Evolutionary conservation across 176 grass and related monocot genomes (phyloP), one percentile per base, ranked within the genome.

Genomic region (Cenchrus fungigraminus): DNA sequence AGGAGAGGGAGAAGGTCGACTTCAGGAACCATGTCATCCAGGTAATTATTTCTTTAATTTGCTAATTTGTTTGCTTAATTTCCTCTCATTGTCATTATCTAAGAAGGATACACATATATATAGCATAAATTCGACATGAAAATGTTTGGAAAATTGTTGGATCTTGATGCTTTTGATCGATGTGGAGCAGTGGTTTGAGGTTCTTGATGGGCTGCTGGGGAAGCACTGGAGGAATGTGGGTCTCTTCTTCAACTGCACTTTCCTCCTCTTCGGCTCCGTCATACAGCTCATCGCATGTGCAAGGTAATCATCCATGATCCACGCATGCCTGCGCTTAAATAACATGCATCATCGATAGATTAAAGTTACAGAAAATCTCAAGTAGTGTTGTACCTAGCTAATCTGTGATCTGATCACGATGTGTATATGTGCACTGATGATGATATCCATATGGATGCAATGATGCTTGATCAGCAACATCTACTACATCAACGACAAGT

Each of bases 201-300:
- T 99, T 9, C 93, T 99, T 16, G 88, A 94, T 32, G 97, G 97
- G 22, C 80, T 99, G 12, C 82, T 99, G 71, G 97, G 97, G 5
- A 80, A 55, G 68, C 97, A 96, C 34, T 99, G 97, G 97, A 91
- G 97, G 60, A 99, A 99, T 69, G 32, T 68, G 62, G 94, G 97
- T 40, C 93, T 99, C 40, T 73, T 96, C 89, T 99, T 99, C 88
- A 96, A 99, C 88, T 96, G 97, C 88, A 99, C 94, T 3, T 99
- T 99, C 92, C 91, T 99, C 67, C 91, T 99, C 56, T 99, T 99
- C 82, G 97, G 97, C 65, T 99, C 97, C 56, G 97, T 99, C 80
- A 99, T 99, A 84, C 97, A 99, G 89, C 83, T 99, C 74, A 96
- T 99, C 71, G 97, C 94, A 52, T 99, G 97, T 65, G 93, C 97